Base-by-base conservation (phyloP, 768 basidiomycete genomes). In the Lentinula lateritia region DNA sequence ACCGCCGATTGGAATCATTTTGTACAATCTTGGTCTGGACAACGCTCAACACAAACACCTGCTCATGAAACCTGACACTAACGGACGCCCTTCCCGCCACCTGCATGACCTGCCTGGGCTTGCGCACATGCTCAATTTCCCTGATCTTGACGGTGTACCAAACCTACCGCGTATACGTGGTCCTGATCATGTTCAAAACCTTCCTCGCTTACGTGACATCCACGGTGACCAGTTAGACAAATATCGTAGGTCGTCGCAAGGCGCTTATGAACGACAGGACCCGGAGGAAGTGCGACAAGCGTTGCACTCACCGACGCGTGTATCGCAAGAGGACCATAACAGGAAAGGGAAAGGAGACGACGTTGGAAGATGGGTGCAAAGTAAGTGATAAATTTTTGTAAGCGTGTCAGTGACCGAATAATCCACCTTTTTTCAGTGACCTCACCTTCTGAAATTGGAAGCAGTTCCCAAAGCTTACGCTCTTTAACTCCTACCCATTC, bases 341-440 rank as follows among this genome's bases (percentile, higher is more conserved):
- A 59, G 65, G 39, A 54, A 62, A 34, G 62, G 64, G 10, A 60
- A 61, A 62, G 67, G 66, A 28, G 67, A 65, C 32, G 72, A 69
- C 18, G 65, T 77, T 2, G 73, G 75, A 7, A 69, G 73, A 50
- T 80, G 79, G 79, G 63, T 79, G 15, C 72, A 78, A 69, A 69
- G 78, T 76, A 18, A 9, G 69, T 67, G 10, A 52, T 58, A 36
- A 60, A 52, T 42, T 50, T 50, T 32, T 15, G 7, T 10, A 34
- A 32, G 2, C 28, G 6, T 52, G 18, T 56, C 55, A 13, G 38
- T 18, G 45, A 57, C 35, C 42, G 16, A 39, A 62, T 45, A 12
- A 18, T 15, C 10, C 32, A 28, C 7, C 50, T 6, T 55, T 23
- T 38, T 32, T 5, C 39, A 58, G 56, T 28, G 20, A 45, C 42